Percentiles rank a stretch among this genome's conserved stretches.
phyloP scores from a whole-genome alignment of 345 rosid genomes.

The Anastatica hierochuntica region DNA sequence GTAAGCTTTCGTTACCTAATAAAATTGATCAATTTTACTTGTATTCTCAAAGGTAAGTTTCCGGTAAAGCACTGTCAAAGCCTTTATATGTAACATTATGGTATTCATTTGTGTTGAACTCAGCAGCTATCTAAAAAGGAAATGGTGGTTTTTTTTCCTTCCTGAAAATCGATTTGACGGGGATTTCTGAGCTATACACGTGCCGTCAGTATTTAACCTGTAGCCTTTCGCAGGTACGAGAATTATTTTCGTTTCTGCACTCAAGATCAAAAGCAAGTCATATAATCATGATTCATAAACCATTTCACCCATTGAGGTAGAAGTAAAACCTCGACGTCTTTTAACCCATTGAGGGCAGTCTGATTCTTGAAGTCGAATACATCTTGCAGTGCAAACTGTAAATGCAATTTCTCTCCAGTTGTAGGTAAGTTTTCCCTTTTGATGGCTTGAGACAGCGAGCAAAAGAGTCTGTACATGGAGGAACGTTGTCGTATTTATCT shows the following conservation, averaged over 20 bases:
- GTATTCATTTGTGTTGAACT: neutral
- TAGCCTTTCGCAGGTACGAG: slow-evolving; percentile 1
- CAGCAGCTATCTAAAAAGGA: slow-evolving; percentile 37
- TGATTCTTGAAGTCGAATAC: neutral
- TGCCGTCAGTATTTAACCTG: neutral
- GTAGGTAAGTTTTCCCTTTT: neutral
- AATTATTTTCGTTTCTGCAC: neutral
- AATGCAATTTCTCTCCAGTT: neutral
- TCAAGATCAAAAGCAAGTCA: neutral
- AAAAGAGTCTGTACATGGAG: neutral
- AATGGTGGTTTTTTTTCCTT: slow-evolving; percentile 26
- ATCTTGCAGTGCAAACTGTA: neutral
- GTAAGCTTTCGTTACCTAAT: slow-evolving; percentile 19
- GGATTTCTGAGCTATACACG: neutral
- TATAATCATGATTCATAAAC: neutral
- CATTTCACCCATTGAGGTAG: neutral
- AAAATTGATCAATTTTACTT: neutral
- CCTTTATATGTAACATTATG: neutral
- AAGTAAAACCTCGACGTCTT: neutral
- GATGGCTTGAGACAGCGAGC: neutral
- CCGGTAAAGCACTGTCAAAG: neutral
- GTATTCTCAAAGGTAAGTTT: neutral
- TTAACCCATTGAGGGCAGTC: neutral
- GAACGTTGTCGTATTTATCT: neutral
- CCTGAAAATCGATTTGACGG: slow-evolving; percentile 10